Evolutionary conservation across 73 alveolate species (phyloP).

Genomic region (Durusdinium trenchii): DNA sequence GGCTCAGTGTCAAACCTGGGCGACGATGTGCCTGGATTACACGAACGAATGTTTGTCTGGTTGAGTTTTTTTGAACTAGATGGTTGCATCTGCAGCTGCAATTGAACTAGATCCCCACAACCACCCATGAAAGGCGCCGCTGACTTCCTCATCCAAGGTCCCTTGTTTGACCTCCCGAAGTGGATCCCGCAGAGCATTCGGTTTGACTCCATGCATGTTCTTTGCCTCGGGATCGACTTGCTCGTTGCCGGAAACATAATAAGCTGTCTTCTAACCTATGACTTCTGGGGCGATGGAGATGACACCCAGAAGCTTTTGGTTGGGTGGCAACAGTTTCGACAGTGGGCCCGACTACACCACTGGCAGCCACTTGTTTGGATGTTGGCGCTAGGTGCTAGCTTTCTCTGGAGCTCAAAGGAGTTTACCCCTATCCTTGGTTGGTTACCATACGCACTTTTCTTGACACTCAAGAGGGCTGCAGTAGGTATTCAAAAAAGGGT

Average conservation of each 20-base stretch:
- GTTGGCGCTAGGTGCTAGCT: too few species aligned
- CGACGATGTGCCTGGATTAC: not conserved
- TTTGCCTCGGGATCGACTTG: not conserved
- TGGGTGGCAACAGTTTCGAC: not conserved
- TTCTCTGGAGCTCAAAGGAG: too few species aligned
- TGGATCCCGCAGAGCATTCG: not conserved
- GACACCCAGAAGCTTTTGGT: not conserved
- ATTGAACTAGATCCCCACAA: too few species aligned
- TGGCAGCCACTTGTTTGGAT: conserved; percentile 30
- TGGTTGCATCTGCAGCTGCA: too few species aligned
- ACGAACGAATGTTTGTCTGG: not conserved
- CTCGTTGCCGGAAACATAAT: not conserved
- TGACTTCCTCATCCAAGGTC: not conserved
- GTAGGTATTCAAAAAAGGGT: too few species aligned
- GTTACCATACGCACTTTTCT: too few species aligned
- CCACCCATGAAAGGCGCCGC: not conserved
- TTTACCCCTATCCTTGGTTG: too few species aligned
- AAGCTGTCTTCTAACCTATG: not conserved
- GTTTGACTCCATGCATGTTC: not conserved
- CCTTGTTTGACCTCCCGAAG: not conserved
- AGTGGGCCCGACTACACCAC: not conserved
- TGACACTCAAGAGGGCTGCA: too few species aligned
- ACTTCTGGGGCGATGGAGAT: not conserved
- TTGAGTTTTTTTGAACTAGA: too few species aligned
- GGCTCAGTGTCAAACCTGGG: not conserved